Evolutionary conservation across 2,329 filamentous ascomycete genomes (phyloP).

Genomic region (Colletotrichum echinochloae): DNA sequence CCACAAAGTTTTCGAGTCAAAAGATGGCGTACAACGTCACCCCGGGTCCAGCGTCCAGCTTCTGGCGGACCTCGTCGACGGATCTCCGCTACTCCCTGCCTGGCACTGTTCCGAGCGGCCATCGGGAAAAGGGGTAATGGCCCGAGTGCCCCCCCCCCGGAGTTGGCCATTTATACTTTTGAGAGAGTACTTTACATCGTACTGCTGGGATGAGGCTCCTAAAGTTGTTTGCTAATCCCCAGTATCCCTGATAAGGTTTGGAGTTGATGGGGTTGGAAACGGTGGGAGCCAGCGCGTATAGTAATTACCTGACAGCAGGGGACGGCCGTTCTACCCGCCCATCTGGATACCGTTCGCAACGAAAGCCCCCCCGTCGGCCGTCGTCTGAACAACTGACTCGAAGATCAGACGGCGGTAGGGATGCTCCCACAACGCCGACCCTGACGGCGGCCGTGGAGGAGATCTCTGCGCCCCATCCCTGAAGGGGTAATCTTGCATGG

Average conservation of each 20-base stretch:
- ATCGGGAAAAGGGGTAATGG: constrained; percentile 4
- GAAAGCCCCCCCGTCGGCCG: not conserved
- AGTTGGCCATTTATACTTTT: constrained; percentile 21
- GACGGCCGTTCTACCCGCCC: too few species aligned
- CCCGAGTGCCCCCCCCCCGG: constrained; percentile 25
- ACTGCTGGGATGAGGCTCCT: constrained; percentile 26
- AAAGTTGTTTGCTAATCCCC: not conserved
- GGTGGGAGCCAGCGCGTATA: constrained; percentile 12
- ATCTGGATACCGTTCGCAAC: too few species aligned
- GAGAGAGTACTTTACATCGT: too few species aligned
- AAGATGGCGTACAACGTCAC: constrained; percentile 6
- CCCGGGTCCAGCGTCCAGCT: not conserved
- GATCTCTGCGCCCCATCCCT: not conserved
- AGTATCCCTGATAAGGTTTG: constrained; percentile 31
- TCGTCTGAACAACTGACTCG: constrained; percentile 33
- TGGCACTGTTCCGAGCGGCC: not conserved
- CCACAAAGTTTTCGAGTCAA: not conserved
- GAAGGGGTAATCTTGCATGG: not conserved
- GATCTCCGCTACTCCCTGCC: not conserved
- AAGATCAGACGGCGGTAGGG: constrained; percentile 21
- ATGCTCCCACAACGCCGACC: not conserved
- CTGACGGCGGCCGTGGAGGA: not conserved
- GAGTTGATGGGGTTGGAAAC: not conserved
- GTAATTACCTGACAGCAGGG: too few species aligned
- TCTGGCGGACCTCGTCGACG: constrained; percentile 7